Base-by-base conservation (phyloP, 768 basidiomycete species). In the Termitomyces sp. region DNA sequence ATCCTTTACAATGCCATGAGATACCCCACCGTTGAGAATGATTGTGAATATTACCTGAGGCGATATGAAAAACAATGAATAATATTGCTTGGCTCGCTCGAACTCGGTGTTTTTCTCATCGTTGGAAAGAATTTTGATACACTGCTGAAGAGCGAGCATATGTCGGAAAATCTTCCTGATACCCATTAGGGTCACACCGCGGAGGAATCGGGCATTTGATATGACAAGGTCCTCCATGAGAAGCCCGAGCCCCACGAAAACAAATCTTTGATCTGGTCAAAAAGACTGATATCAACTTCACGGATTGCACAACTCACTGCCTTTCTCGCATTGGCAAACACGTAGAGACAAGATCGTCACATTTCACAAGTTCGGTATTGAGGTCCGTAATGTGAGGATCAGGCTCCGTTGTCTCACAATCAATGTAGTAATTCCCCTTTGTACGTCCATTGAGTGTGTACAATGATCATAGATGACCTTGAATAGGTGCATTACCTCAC, bases 121-220 rank as follows among this genome's bases (percentile, higher is more conserved):
- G 53, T 82, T 79, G 5, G 82, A 82, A 54, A 93, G 81, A 8
- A 88, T 87, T 69, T 91, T 91, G 67, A 95, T 82, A 65, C 90
- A 87, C 70, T 98, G 96, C 67, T 96, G 95, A 40, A 98, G 79
- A 20, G 96, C 91, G 36, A 94, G 80, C 50, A 96, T 89, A 71
- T 96, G 95, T 32, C 93, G 85, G 68, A 85, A 73, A 64, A 98
- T 89, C 75, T 96, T 97, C 68, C 86, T 82, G 63, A 95, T 82
- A 2, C 96, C 96, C 58, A 84, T 84, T 0, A 75, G 70, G 65
- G 91, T 97, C 10, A 85, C 86, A 38, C 79, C 67, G 18, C 82
- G 84, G 57, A 98, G 80, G 58, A 84, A 75, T 38, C 85, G 83
- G 28, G 89, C 92, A 60, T 88, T 84, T 8, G 80, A 78, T 63